Evolutionary conservation across 352 stramenopile species (phyloP).

Genomic region (Thalassiosira livingstoniorum): DNA sequence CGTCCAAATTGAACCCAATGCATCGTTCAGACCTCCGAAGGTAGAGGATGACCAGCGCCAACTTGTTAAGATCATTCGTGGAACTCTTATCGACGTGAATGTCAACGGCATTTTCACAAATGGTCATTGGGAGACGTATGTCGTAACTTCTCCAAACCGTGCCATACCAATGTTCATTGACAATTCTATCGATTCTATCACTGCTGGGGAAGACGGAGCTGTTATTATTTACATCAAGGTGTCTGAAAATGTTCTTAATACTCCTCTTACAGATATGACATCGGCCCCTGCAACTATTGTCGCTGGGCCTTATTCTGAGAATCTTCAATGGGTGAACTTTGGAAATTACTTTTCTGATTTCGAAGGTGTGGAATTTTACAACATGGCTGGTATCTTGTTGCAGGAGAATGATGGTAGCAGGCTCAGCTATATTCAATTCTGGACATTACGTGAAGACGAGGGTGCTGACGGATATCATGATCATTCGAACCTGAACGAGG

Average conservation of each 20-base stretch:
- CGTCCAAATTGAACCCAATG: constrained; percentile 2
- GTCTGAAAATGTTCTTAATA: not conserved
- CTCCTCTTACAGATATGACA: not conserved
- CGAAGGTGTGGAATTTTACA: constrained; percentile 9
- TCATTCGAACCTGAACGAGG: too few species aligned
- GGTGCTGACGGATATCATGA: constrained; percentile 7
- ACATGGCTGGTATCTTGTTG: constrained; percentile 5
- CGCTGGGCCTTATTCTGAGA: not conserved
- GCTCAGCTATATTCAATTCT: constrained; percentile 3
- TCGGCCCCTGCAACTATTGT: not conserved
- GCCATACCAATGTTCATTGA: not conserved
- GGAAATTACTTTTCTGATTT: not conserved
- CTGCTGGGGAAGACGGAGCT: constrained; percentile 1
- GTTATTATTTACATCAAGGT: constrained; percentile 13
- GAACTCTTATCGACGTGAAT: constrained; percentile 8
- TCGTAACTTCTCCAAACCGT: constrained; percentile 6
- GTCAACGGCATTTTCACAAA: constrained; percentile 4
- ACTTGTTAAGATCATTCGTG: not conserved
- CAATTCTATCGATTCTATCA: not conserved
- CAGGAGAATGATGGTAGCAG: not conserved
- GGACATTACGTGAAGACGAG: constrained; percentile 13
- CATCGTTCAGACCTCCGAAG: not conserved
- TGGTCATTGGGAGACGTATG: constrained; percentile 18
- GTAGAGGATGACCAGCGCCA: not conserved
- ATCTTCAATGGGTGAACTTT: not conserved